These are phyloP conservation scores for Hypoxylon lenormandii DNA, from an alignment of 495 filamentous ascomycete genomes.

Conservation along the genomic window DNA sequence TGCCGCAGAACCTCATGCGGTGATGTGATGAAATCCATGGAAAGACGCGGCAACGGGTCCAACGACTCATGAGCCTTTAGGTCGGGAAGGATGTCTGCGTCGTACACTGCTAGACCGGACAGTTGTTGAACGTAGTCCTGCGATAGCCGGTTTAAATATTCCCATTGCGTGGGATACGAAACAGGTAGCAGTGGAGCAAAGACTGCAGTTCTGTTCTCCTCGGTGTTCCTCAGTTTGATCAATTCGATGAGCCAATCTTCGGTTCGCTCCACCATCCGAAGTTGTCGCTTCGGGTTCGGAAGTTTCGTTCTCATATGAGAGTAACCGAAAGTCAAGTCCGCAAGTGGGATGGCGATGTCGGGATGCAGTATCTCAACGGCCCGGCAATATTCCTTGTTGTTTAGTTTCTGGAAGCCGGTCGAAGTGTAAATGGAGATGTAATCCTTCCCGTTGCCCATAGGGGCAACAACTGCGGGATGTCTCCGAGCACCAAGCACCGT, in stretches of 20 bases:
- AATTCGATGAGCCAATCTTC: constrained; percentile 76
- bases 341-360: constrained; percentile 82
- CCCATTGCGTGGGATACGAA: constrained; percentile 75
- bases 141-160: constrained; percentile 77
- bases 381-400: constrained; percentile 73
- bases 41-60: constrained; percentile 74
- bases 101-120: constrained; percentile 86
- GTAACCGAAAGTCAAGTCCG: constrained; percentile 71
- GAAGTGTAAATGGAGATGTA: constrained; percentile 83
- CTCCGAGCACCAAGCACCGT: constrained; percentile 84
- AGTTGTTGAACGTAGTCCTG: constrained; percentile 64
- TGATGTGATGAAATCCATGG: constrained; percentile 71
- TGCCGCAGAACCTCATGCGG: constrained; percentile 82
- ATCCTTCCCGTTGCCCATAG: constrained; percentile 76
- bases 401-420: constrained; percentile 79
- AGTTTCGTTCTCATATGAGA: constrained; percentile 43
- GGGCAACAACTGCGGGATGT: constrained; percentile 77
- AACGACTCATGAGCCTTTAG: constrained; percentile 67
- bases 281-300: constrained; percentile 75
- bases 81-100: constrained; percentile 73
- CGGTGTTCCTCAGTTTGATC: constrained; percentile 55
- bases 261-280: constrained; percentile 87
- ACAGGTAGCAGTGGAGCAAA: constrained; percentile 88
- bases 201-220: constrained; percentile 59
- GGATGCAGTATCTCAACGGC: constrained; percentile 73